Base-by-base conservation (phyloP, 2,329 filamentous ascomycete genomes). In the Eurotiales sp. region DNA sequence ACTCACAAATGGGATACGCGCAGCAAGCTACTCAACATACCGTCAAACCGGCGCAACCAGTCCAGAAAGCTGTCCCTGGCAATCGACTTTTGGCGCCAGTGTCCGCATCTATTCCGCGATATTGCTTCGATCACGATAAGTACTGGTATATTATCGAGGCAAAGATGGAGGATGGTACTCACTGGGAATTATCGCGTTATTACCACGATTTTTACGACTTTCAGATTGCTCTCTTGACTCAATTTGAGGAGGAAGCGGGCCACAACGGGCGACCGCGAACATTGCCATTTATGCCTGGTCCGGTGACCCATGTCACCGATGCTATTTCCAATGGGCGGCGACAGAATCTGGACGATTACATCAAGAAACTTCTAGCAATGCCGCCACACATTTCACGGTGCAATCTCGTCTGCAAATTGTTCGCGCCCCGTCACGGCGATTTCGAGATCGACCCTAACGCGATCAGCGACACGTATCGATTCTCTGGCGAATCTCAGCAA, bases 161-260 rank as follows among this genome's bases (percentile, higher is more conserved):
- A 21, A 81, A 86, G 61, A 82, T 97, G 69, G 90, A 96, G 64
- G 91, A 97, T 65, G 91, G 90, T 43, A 82, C 88, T 42, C 86
- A 88, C 64, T 97, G 91, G 90, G 91, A 96, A 66, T 75, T 99
- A 45, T 92, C 90, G 34, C 84, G 93, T 56, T 93, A 95, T 65
- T 99, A 99, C 65, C 90, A 97, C 69, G 93, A 97, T 73, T 99
- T 99, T 66, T 99, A 97, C 72, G 93, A 97, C 69, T 92, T 97
- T 69, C 93, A 99, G 68, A 97, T 97, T 64, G 89, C 90, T 27
- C 83, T 99, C 8, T 82, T 99, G 44, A 92, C 90, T 40, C 89
- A 82, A 41, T 97, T 96, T 64, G 92, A 93, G 19, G 84, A 88
- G 30, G 93, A 97, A 70, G 92, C 93, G 32, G 93, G 93, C 49